Conservation (phyloP, 257 asterid species). For the Fraxinus anomala region DNA sequence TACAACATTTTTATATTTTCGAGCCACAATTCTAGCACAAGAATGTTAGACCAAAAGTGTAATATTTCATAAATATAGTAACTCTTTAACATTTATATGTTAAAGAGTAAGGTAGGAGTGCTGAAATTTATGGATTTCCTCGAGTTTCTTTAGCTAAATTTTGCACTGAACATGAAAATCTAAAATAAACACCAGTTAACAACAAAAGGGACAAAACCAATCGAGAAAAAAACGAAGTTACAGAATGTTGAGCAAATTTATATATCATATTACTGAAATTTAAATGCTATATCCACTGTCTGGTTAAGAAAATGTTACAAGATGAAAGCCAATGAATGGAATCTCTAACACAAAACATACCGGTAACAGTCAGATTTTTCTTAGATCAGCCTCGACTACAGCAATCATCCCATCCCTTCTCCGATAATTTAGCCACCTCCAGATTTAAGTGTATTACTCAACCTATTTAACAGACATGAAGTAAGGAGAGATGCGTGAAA, state of each 20-base stretch:
- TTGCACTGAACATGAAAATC: no score
- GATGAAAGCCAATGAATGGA: conserved; percentile 25
- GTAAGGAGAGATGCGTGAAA: not conserved
- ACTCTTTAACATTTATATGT: no score
- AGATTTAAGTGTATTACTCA: conserved; percentile 80
- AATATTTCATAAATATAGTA: no score
- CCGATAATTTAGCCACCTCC: conserved; percentile 60
- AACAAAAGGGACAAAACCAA: not conserved
- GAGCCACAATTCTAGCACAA: no score
- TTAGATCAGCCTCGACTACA: conserved; percentile 25
- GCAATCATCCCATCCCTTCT: conserved; percentile 23
- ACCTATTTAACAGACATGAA: conserved; percentile 43
- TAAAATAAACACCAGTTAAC: not conserved
- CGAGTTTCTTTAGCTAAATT: no score
- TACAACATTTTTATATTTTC: no score
- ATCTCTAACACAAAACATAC: conserved; percentile 31
- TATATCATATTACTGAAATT: not conserved
- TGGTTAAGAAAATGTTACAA: conserved; percentile 32
- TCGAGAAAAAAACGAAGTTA: not conserved
- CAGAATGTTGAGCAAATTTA: not conserved
- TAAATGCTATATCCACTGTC: conserved; percentile 30
- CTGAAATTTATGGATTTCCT: no score
- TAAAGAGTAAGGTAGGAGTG: no score
- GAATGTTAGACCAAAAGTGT: no score
- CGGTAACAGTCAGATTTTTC: conserved; percentile 25